Evolutionary conservation across 2,329 filamentous ascomycete genomes (phyloP).

Genomic region (Piedraia hortae): DNA sequence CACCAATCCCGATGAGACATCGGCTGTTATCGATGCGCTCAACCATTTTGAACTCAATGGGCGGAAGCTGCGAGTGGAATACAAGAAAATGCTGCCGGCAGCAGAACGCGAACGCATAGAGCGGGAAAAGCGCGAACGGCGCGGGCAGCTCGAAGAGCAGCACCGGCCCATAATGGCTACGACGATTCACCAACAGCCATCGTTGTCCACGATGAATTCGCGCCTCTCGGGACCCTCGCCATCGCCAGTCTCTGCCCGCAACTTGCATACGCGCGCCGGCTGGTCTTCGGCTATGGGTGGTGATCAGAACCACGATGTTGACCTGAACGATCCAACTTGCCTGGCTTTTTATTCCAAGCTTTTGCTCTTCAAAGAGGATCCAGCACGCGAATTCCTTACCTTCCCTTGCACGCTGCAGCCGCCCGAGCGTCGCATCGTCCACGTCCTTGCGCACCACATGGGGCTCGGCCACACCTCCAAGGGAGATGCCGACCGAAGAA

Average conservation of each 20-base stretch:
- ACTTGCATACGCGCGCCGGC: slow-evolving; percentile 14
- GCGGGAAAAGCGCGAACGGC: slow-evolving; percentile 81
- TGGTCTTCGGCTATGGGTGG: slow-evolving; percentile 9
- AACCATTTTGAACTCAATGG: slow-evolving; percentile 92
- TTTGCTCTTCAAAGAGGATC: slow-evolving; percentile 62
- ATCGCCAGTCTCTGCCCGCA: slow-evolving; percentile 35
- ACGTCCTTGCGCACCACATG: slow-evolving; percentile 88
- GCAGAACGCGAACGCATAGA: slow-evolving; percentile 90
- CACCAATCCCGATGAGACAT: slow-evolving; percentile 80
- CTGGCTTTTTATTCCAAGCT: slow-evolving; percentile 77
- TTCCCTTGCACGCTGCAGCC: slow-evolving; percentile 62
- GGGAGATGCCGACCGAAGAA: slow-evolving; percentile 61
- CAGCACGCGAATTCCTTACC: slow-evolving; percentile 48
- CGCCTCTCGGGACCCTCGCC: slow-evolving; percentile 30
- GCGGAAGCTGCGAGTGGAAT: slow-evolving; percentile 81
- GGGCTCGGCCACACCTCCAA: slow-evolving; percentile 73
- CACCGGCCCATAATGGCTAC: slow-evolving; percentile 42
- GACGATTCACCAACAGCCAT: slow-evolving; percentile 58
- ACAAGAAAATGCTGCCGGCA: slow-evolving; percentile 96
- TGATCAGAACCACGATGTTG: slow-evolving; percentile 29
- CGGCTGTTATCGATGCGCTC: slow-evolving; percentile 71
- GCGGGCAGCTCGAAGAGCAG: slow-evolving; percentile 89
- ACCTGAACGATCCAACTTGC: slow-evolving; percentile 73
- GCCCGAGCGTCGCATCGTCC: slow-evolving; percentile 64
- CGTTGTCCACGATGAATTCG: slow-evolving; percentile 51